Evolutionary conservation across 768 basidiomycete species (phyloP), one percentile per base, ranked within the genome.

Genomic region (Jaapia argillacea): DNA sequence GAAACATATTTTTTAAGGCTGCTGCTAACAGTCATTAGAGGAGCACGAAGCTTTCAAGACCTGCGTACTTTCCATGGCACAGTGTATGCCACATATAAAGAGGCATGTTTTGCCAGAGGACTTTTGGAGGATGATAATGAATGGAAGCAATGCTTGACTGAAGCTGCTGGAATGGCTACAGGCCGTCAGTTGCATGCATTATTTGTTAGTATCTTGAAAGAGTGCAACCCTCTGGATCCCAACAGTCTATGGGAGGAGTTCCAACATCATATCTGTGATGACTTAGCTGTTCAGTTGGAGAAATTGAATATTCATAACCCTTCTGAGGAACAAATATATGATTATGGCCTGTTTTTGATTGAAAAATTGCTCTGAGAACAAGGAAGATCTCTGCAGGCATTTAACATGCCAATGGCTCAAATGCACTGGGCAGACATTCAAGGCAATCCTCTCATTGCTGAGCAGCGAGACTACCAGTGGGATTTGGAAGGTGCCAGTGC

Each of bases 121-220:
- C 60, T 76, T 0, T 54, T 76, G 3, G 60, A 59, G 27, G 64
- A 72, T 62, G 57, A 67, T 36, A 54, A 62, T 28, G 73, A 75
- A 46, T 59, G 69, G 51, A 51, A 58, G 14, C 44, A 40, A 18
- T 70, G 71, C 49, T 45, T 77, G 0, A 4, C 54, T 16, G 70
- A 72, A 36, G 74, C 70, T 0, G 26, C 49, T 5, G 14, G 22
- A 1, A 67, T 72, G 51, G 61, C 68, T 25, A 63, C 62, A 4
- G 73, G 70, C 0, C 2, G 5, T 20, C 51, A 43, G 1, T 55
- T 72, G 0, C 58, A 64, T 1, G 46, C 55, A 1, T 61, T 73
- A 0, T 74, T 74, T 58, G 59, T 55, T 0, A 62, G 60, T 3
- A 56, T 73, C 3, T 60, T 73, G 0, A 23, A 52, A 0, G 54